phyloP scores from a whole-genome alignment of 1,284 basidiomycete genomes.

The Melampsora allii-populina region DNA sequence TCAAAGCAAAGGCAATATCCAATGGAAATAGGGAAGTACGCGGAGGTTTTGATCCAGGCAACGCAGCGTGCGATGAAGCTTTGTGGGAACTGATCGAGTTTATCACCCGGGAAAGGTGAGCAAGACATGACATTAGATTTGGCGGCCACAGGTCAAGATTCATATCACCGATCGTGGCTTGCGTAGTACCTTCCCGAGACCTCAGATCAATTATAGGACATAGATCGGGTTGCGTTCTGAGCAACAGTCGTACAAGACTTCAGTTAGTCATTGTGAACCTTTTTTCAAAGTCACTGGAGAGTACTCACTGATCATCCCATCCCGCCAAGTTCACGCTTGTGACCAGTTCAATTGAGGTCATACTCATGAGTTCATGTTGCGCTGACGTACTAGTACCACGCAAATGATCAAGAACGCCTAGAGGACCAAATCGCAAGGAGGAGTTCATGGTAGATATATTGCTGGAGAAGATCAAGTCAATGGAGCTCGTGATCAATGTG shows the following conservation, averaged over 20 bases:
- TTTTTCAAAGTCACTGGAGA: not conserved
- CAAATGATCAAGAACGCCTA: slow-evolving; percentile 5
- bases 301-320: not conserved
- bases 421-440: slow-evolving; percentile 5
- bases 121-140: slow-evolving; percentile 12
- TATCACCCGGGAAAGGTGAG: slow-evolving; percentile 4
- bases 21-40: slow-evolving; percentile 22
- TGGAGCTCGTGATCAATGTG: slow-evolving; percentile 23
- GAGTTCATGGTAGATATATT: slow-evolving; percentile 13
- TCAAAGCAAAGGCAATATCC: slow-evolving; percentile 25
- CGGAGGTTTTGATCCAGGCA: not conserved
- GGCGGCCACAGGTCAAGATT: slow-evolving; percentile 33
- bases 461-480: slow-evolving; percentile 24
- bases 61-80: slow-evolving; percentile 6
- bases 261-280: not conserved
- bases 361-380: slow-evolving; percentile 14
- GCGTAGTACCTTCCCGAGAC: slow-evolving; percentile 31
- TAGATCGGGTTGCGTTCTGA: slow-evolving; percentile 7
- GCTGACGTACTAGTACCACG: not conserved
- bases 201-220: slow-evolving; percentile 20
- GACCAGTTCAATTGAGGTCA: slow-evolving; percentile 12
- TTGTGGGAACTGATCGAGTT: not conserved
- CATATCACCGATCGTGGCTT: slow-evolving; percentile 29
- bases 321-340: slow-evolving; percentile 18
- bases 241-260: not conserved